These are phyloP conservation scores for Centella asiatica DNA, from an alignment of 129 eudicot genomes.

Conservation along the genomic window DNA sequence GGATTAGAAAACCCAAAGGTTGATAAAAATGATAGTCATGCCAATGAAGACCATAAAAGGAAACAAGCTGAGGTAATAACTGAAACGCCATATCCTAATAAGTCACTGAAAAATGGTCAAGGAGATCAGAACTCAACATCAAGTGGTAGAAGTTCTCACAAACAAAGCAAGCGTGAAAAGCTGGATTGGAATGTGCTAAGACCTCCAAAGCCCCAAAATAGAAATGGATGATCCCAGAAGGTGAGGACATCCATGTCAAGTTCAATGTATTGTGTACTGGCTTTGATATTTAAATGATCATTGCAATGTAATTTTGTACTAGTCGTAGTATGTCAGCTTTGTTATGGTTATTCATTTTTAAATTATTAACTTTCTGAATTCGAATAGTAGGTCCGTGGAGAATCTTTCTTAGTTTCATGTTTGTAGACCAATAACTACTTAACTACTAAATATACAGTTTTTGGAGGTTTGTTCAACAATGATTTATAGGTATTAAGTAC, in stretches of 20 bases:
- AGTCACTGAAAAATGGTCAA: constrained; percentile 27
- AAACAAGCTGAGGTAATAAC: constrained; percentile 41
- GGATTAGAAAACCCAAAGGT: constrained; percentile 14
- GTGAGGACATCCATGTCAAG: background rate
- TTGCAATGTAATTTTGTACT: background rate
- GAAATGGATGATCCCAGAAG: constrained; percentile 2
- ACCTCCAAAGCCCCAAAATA: constrained; percentile 32
- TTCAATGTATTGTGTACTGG: background rate
- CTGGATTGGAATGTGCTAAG: constrained; percentile 46
- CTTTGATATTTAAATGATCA: background rate
- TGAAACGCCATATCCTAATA: constrained; percentile 28
- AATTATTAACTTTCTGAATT: background rate
- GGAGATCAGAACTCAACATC: constrained; percentile 38
- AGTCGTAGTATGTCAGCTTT: background rate
- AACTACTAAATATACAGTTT: background rate
- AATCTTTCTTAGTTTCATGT: background rate
- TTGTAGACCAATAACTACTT: background rate
- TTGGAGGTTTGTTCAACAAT: background rate
- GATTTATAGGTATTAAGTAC: too few species aligned
- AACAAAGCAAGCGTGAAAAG: constrained; percentile 38
- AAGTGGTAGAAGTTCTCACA: constrained; percentile 19
- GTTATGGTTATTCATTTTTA: background rate
- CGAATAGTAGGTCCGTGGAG: background rate
- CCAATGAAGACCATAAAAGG: constrained; percentile 53
- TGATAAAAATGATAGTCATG: constrained; percentile 19